These are phyloP conservation scores for Geum urbanum DNA, from an alignment of 306 rosid species.

Conservation along the genomic window DNA sequence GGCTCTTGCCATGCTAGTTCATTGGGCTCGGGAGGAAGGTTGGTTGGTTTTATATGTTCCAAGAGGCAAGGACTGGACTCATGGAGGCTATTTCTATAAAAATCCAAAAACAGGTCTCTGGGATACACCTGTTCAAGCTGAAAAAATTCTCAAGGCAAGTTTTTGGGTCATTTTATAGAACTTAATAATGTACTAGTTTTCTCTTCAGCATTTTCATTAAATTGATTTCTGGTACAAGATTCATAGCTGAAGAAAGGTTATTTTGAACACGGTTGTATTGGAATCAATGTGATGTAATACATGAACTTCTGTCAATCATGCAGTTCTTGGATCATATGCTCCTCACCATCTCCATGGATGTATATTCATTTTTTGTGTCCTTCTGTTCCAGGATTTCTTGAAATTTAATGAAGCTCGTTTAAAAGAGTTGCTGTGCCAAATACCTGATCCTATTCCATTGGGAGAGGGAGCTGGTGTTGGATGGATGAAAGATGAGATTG, in stretches of 20 bases:
- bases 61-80: conserved; percentile 82
- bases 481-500: conserved; percentile 73
- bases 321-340: not conserved
- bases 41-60: conserved; percentile 95
- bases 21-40: conserved; percentile 97
- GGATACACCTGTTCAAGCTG: conserved; percentile 96
- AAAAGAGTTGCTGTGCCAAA: conserved; percentile 57
- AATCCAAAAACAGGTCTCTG: conserved; percentile 68
- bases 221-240: not conserved
- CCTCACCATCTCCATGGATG: not conserved
- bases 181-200: not conserved
- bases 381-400: conserved; percentile 73
- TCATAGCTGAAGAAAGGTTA: not conserved
- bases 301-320: not conserved
- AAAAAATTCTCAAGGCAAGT: conserved; percentile 71
- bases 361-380: conserved; percentile 19
- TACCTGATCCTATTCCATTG: conserved; percentile 70
- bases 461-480: conserved; percentile 99
- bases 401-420: conserved; percentile 69
- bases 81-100: conserved; percentile 76
- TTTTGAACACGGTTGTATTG: not conserved
- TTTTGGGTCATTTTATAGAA: not conserved
- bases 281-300: not conserved
- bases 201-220: not conserved
- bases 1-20: conserved; percentile 88